Evolutionary conservation across 108 stramenopile genomes (phyloP).

Genomic region (Cyclotella atomus): DNA sequence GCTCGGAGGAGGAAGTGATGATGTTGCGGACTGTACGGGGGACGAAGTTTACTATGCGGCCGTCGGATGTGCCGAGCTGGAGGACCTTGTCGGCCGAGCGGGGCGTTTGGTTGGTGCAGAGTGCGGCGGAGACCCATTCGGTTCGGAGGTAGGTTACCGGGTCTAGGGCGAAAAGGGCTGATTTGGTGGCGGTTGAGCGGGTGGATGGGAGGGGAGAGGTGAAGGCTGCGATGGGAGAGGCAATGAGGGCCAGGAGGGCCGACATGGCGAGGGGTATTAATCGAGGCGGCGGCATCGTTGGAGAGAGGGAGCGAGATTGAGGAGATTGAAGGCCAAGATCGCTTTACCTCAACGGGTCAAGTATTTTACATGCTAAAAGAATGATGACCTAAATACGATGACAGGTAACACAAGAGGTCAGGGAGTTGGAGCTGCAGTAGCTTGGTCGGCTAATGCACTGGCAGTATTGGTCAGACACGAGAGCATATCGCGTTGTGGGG

Average conservation of each 20-base stretch:
- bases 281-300: neutral
- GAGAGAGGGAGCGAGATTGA: no score
- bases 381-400: no score
- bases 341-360: no score
- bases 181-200: neutral
- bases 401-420: no score
- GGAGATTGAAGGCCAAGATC: no score
- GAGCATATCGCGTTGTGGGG: no score
- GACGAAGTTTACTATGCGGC: conserved; percentile 80
- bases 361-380: no score
- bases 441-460: no score
- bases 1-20: conserved; percentile 71
- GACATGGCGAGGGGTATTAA: neutral
- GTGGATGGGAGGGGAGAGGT: neutral
- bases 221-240: neutral
- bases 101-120: conserved; percentile 89
- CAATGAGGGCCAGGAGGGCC: neutral
- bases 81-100: conserved; percentile 65
- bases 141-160: conserved; percentile 83
- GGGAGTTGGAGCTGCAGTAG: no score
- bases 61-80: conserved; percentile 80
- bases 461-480: no score
- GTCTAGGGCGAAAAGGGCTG: conserved; percentile 52
- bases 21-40: conserved; percentile 78
- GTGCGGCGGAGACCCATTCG: conserved; percentile 86